Evolutionary conservation across 2,329 filamentous ascomycete genomes (phyloP), one percentile per base, ranked within the genome.

Genomic region (Penicillium psychrosexuale): DNA sequence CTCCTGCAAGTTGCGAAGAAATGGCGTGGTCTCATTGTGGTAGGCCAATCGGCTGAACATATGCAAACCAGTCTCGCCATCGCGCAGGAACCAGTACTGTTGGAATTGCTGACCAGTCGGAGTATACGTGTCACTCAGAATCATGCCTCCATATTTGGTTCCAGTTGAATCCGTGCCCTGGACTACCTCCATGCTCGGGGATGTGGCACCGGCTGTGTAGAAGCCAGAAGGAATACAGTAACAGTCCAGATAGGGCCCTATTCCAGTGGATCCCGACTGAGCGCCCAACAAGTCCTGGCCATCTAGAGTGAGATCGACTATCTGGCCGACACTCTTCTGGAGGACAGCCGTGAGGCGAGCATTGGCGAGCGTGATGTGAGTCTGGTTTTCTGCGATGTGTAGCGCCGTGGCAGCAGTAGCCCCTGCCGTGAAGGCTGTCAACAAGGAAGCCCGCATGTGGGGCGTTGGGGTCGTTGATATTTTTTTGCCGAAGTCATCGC

Each of bases 11-110:
- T 83, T 83, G 11, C 84, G 75, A 47, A 85, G 69, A 56, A 81
- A 82, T 0, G 82, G 83, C 1, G 72, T 79, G 0, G 78, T 80
- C 54, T 79, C 76, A 64, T 85, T 86, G 66, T 82, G 73, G 60
- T 87, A 87, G 0, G 78, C 76, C 9, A 85, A 68, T n/a, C 83
- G 78, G 54, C 78, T 82, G 68, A 86, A 87, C 0, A 78, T 80
- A 62, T 87, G 84, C 34, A 86, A 66, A 0, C 84, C 84, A 0
- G 84, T 86, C 66, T 87, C 84, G 1, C 80, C 80, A 42, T 85
- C 83, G 11, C 81, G 75, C 3, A 87, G 70, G 61, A 87, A 87
- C 82, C 82, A 87, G 67, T 86, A 87, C 63, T 86, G 84, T 62
- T 86, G 79, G 15, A 87, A 72, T 6, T 80, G 63, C 63, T 86